Evolutionary conservation across 768 basidiomycete species (phyloP).

Genomic region (Suillus subaureus): DNA sequence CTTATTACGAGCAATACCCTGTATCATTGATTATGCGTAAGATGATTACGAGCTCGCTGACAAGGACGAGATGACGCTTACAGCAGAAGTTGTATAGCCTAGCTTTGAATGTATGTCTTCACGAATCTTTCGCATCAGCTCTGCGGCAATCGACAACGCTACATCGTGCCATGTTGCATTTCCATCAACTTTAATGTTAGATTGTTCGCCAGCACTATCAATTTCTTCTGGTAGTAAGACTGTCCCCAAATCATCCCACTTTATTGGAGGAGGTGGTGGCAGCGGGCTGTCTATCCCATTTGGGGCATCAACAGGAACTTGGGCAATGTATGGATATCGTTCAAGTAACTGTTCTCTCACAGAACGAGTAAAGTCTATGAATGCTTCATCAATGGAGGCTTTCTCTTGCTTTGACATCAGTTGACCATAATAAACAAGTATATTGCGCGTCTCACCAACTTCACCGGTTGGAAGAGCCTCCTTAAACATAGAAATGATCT

Average conservation of each 20-base stretch:
- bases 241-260: slow-evolving; percentile 63
- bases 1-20: slow-evolving; percentile 94
- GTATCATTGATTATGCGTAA: background rate
- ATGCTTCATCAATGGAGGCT: slow-evolving; percentile 97
- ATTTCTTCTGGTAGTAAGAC: slow-evolving; percentile 37
- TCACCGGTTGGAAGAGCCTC: slow-evolving; percentile 78
- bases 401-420: slow-evolving; percentile 61
- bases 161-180: slow-evolving; percentile 87
- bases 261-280: slow-evolving; percentile 67
- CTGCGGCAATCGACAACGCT: slow-evolving; percentile 85
- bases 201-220: slow-evolving; percentile 19
- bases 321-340: slow-evolving; percentile 74
- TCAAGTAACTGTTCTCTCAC: slow-evolving; percentile 76
- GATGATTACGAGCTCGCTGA: background rate
- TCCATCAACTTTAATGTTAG: slow-evolving; percentile 32
- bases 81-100: slow-evolving; percentile 94
- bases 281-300: slow-evolving; percentile 75
- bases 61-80: slow-evolving; percentile 38
- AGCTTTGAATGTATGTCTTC: slow-evolving; percentile 66
- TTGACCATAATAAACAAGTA: slow-evolving; percentile 4
- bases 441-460: slow-evolving; percentile 56
- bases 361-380: slow-evolving; percentile 85
- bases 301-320: slow-evolving; percentile 68
- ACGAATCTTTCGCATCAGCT: slow-evolving; percentile 78
- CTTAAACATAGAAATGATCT: slow-evolving; percentile 83